Conservation (phyloP, 768 basidiomycete species). For the Mycena galopus region DNA sequence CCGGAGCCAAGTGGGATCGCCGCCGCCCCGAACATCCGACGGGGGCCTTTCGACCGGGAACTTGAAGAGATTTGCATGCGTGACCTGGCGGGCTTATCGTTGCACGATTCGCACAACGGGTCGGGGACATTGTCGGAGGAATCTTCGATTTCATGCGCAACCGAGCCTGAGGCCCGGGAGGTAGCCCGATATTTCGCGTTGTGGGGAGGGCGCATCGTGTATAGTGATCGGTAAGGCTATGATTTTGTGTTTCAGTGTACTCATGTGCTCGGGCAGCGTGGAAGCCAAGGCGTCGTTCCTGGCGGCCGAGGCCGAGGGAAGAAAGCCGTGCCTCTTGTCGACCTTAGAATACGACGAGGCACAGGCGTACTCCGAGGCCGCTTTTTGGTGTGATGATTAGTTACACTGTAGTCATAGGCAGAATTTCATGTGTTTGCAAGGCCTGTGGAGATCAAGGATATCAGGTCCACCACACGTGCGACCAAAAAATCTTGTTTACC, state of each 20-base stretch:
- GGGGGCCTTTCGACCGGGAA: no score
- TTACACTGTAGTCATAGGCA: no score
- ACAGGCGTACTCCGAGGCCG: not conserved
- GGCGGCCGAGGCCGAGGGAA: not conserved
- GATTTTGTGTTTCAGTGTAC: no score
- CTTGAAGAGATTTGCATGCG: no score
- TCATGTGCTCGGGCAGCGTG: not conserved
- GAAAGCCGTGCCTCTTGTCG: not conserved
- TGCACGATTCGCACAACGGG: not conserved
- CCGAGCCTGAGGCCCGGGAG: no score
- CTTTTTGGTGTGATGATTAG: no score
- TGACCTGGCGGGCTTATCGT: not conserved
- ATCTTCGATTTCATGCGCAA: no score
- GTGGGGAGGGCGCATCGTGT: not conserved
- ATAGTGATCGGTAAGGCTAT: not conserved
- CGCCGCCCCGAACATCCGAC: no score
- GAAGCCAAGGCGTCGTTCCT: not conserved
- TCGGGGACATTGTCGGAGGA: not conserved
- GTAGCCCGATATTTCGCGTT: not conserved
- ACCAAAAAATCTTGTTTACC: no score
- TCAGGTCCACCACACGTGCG: no score
- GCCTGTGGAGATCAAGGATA: no score
- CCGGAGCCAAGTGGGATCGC: not conserved
- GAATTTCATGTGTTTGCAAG: no score
- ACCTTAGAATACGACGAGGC: not conserved